phyloP scores from a whole-genome alignment of 805 yeast genomes.

The Ogataea naganishii region DNA sequence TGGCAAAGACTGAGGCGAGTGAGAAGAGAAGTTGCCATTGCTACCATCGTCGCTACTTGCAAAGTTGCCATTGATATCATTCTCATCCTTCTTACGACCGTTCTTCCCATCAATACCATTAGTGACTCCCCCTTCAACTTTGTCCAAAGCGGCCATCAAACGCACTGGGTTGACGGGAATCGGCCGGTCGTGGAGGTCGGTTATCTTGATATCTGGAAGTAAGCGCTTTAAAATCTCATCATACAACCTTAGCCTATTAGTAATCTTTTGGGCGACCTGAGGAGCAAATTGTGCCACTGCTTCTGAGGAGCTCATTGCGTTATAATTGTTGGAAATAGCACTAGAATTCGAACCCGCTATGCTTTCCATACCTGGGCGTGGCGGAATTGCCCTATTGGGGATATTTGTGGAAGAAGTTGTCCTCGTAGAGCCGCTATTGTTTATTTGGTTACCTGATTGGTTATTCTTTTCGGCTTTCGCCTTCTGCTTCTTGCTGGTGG shows the following conservation, averaged over 20 bases:
- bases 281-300: too few relatives aligned
- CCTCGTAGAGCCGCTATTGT: neutral
- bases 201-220: conserved; percentile 22
- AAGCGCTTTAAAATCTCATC: conserved; percentile 24
- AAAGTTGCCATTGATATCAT: conserved; percentile 4
- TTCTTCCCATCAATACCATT: too few relatives aligned
- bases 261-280: conserved; percentile 20
- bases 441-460: neutral
- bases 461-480: conserved; percentile 13
- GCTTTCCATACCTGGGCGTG: too few relatives aligned
- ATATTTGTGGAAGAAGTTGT: conserved; percentile 1
- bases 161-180: conserved; percentile 24
- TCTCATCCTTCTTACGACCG: conserved; percentile 12
- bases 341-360: too few relatives aligned
- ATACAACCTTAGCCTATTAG: conserved; percentile 20
- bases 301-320: too few relatives aligned
- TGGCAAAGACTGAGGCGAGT: too few relatives aligned
- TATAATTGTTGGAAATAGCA: too few relatives aligned
- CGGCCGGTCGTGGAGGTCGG: conserved; percentile 22
- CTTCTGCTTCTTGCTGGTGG: conserved; percentile 38
- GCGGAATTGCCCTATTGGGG: too few relatives aligned
- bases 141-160: conserved; percentile 20
- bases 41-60: conserved; percentile 5
- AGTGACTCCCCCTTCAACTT: too few relatives aligned
- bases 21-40: too few relatives aligned